Base-by-base conservation (phyloP, 1,284 basidiomycete species). In the Naganishia cerealis region DNA sequence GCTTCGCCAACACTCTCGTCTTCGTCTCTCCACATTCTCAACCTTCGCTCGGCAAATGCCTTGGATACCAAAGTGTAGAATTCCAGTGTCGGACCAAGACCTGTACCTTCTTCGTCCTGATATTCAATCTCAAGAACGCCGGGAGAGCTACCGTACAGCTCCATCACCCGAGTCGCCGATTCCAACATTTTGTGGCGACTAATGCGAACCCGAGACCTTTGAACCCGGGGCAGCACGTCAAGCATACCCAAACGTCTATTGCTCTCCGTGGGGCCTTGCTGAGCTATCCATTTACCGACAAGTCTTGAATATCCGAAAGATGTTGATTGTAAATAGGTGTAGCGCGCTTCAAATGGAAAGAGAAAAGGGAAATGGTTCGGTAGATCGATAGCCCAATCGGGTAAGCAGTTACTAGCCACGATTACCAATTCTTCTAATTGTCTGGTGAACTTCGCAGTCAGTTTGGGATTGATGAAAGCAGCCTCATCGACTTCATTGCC, bases 381-480 rank as follows among this genome's bases (percentile, higher is more conserved):
- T 10, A 99, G 85, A 78, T 97, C 94, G 48, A 91, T 83, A 0
- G 94, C 92, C 96, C 96, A 99, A 72, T 93, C 92, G 1, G 96
- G 96, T 13, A 99, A 83, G 80, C 94, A 98, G 50, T 91, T 91
- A 73, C 94, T 92, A 65, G 95, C 96, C 48, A 99, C 91, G 72
- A 99, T 95, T 92, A 99, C 96, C 0, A 93, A 92, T 79, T 99
- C 96, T 75, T 99, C 95, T 43, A 99, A 81, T 78, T 99, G 96
- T 48, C 96, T 87, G n/a, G 93, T 94, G 43, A 99, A 85, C 80
- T 99, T 99, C 26, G 96, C 96, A 0, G 94, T 94, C 55, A 99
- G 83, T 81, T 99, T 98, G 83, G 97, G 97, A 80, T 99, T 99
- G 73, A 99, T 88, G 77, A 99, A 99, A 0, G 90, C 86, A 0